A percentile compares a stretch with the other conserved stretches of the same genome.
These are phyloP conservation scores for Stellera chamaejasme DNA, from an alignment of 345 rosid genomes.

Conservation along the genomic window DNA sequence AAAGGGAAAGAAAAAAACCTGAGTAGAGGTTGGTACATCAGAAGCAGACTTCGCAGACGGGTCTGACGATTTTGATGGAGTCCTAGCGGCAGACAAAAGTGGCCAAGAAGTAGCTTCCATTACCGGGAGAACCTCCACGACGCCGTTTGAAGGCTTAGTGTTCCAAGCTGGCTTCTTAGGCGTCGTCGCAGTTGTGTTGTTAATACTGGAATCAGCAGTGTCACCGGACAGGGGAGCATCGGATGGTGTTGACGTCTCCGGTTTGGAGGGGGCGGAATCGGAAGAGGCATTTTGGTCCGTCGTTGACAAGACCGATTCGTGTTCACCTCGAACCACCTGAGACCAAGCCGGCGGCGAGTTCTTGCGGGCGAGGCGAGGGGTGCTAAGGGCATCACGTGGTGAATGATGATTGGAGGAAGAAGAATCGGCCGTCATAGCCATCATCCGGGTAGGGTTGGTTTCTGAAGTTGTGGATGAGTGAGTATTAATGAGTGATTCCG, in stretches of 20 bases:
- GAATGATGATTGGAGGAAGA: slow-evolving; percentile 17
- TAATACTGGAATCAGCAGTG: slow-evolving; percentile 17
- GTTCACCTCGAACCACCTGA: slow-evolving; percentile 33
- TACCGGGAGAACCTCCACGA: slow-evolving; percentile 29
- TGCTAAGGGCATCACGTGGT: slow-evolving; percentile 17
- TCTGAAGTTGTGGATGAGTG: slow-evolving; percentile 5
- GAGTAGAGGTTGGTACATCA: slow-evolving; percentile 39
- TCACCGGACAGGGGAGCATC: slow-evolving; percentile 21
- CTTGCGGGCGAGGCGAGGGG: slow-evolving; percentile 25
- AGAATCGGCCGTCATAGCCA: slow-evolving; percentile 44
- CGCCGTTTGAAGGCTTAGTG: slow-evolving; percentile 38
- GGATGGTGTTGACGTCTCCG: slow-evolving; percentile 6
- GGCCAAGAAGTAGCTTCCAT: slow-evolving; percentile 66
- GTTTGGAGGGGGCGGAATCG: slow-evolving; percentile 18
- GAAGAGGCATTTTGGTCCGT: slow-evolving; percentile 17
- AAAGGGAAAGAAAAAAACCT: slow-evolving; percentile 30
- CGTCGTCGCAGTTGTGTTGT: slow-evolving; percentile 22
- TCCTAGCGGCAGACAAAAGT: slow-evolving; percentile 43
- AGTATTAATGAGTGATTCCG: too few species aligned
- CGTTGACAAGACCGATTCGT: slow-evolving; percentile 16
- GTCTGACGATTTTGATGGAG: slow-evolving; percentile 33
- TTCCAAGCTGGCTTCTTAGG: slow-evolving; percentile 53
- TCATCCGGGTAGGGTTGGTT: slow-evolving; percentile 21
- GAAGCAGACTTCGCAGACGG: slow-evolving; percentile 22
- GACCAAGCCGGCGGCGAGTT: slow-evolving; percentile 33